Evolutionary conservation across 306 rosid species (phyloP).

Genomic region (Quercus agrifolia): DNA sequence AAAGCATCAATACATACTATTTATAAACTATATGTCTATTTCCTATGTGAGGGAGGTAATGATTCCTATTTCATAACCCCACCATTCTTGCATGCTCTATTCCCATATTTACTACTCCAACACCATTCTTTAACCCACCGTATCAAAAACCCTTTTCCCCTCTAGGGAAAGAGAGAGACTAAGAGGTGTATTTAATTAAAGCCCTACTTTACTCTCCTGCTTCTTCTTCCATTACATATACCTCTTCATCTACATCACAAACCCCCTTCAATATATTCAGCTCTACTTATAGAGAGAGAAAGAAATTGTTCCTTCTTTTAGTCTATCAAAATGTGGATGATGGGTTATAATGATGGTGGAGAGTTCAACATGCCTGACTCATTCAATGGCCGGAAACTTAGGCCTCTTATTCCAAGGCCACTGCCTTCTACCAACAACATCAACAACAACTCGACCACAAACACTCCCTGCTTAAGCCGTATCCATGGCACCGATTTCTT

Average conservation of each 20-base stretch:
- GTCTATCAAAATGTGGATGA: slow-evolving; percentile 66
- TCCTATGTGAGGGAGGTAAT: slow-evolving; percentile 17
- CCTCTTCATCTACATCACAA: background rate
- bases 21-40: slow-evolving; percentile 29
- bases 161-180: background rate
- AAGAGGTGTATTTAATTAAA: slow-evolving; percentile 8
- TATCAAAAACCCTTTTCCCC: slow-evolving; percentile 24
- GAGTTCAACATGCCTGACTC: slow-evolving; percentile 64
- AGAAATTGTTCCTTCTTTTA: slow-evolving; percentile 26
- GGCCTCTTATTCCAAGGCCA: slow-evolving; percentile 76
- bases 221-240: slow-evolving; percentile 2
- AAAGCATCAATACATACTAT: slow-evolving; percentile 35
- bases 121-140: slow-evolving; percentile 23
- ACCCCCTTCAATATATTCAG: background rate
- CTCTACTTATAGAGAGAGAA: background rate
- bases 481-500: slow-evolving; percentile 45
- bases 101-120: slow-evolving; percentile 14
- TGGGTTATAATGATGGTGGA: slow-evolving; percentile 61
- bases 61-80: slow-evolving; percentile 23
- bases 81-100: slow-evolving; percentile 29
- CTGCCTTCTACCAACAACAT: slow-evolving; percentile 35
- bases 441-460: slow-evolving; percentile 34
- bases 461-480: slow-evolving; percentile 41
- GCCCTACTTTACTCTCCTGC: slow-evolving; percentile 18
- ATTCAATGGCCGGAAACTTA: slow-evolving; percentile 58